phyloP scores from a whole-genome alignment of 495 filamentous ascomycete species.

The Extremus antarcticus region DNA sequence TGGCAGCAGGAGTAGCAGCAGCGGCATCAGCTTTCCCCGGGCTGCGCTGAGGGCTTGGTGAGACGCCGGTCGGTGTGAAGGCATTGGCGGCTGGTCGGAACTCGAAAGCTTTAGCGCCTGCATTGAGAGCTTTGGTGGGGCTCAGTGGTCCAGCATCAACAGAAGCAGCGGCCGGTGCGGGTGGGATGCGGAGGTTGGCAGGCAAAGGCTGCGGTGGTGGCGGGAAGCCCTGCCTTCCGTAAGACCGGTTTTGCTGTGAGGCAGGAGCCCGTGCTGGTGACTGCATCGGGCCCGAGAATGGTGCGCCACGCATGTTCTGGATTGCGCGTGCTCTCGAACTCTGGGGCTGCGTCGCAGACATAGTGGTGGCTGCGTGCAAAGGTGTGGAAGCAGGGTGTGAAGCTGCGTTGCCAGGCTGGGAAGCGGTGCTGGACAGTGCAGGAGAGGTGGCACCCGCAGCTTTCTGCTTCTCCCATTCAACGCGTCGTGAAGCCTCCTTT shows the following conservation, averaged over 20 bases:
- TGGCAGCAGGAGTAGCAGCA: constrained; percentile 10
- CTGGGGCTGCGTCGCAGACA: neutral
- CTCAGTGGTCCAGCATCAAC: constrained; percentile 21
- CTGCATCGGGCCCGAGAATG: neutral
- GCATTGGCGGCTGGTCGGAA: constrained; percentile 68
- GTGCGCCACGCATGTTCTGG: constrained; percentile 3
- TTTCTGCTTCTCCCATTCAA: constrained; percentile 49
- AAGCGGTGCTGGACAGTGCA: constrained; percentile 9
- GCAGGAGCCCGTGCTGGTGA: neutral
- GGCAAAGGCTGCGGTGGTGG: neutral
- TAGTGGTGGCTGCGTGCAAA: neutral
- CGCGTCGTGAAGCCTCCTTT: constrained; percentile 22
- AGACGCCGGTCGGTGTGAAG: constrained; percentile 57
- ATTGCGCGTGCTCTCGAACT: neutral
- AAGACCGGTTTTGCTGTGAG: neutral
- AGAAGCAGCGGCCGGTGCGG: constrained; percentile 23
- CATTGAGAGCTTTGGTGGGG: constrained; percentile 19
- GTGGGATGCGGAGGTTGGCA: constrained; percentile 6
- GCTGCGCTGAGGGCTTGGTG: constrained; percentile 52
- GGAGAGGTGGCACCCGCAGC: constrained; percentile 32
- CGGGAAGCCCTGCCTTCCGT: neutral
- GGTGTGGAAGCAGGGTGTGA: constrained; percentile 13
- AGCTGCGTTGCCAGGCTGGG: constrained; percentile 13
- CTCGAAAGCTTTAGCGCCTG: constrained; percentile 58
- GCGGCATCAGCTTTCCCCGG: constrained; percentile 41